Evolutionary conservation across 2,329 filamentous ascomycete species (phyloP), one percentile per base, ranked within the genome.

Genomic region (Neofusicoccum parvum): DNA sequence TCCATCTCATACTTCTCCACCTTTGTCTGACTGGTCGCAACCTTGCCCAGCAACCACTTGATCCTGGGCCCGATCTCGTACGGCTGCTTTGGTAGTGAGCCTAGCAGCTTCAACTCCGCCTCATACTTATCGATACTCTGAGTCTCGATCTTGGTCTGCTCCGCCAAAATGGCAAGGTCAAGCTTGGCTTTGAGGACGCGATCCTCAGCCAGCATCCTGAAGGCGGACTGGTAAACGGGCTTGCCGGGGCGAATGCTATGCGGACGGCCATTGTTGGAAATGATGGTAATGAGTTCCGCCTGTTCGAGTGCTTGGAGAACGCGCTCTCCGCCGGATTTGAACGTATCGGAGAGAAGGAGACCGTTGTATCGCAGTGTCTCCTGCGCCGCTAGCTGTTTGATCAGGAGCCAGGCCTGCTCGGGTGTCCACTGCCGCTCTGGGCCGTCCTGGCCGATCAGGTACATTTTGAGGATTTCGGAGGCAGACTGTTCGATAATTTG

Each of bases 401-500:
- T 89, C 2, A 99, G 80, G 67, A 90, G 86, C 95, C 95, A 98
- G 0, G 92, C 94, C 80, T 98, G 95, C 73, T 95, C 89, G 4
- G 88, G 83, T 0, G 89, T 91, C 91, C 92, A 98, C 63, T 86
- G 86, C 36, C 86, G 85, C 17, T 78, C 73, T 46, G 80, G 74
- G 59, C 86, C 86, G 51, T 88, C 86, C 27, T 79, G 75, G 49
- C 83, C 73, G 3, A 96, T 82, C 36, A 99, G 86, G 80, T 94
- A 98, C 84, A 97, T 93, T 74, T 97, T 96, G 67, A 97, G 81
- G 54, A 98, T 94, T 74, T 98, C 95, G 0, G 91, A 92, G 0
- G 93, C 91, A 17, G 90, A 91, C 74, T 97, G 92, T 64, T 92
- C 89, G 63, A 97, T 90, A 68, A 99, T 98, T 69, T 97, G 93